These are phyloP conservation scores for Podila epigama DNA, from an alignment of 192 early-diverging fungal genomes.

Conservation along the genomic window DNA sequence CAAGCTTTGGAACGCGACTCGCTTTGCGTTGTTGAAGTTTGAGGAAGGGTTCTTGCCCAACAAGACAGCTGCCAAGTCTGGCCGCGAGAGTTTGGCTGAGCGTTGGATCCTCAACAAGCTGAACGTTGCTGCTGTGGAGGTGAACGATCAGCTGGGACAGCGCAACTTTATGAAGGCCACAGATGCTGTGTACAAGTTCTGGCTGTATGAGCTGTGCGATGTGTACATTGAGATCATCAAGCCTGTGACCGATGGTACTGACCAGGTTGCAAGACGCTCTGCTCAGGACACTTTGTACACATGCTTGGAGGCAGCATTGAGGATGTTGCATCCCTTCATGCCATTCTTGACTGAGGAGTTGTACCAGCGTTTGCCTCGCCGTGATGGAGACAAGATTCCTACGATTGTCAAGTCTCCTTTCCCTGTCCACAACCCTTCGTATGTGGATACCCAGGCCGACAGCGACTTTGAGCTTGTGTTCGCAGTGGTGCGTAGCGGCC, in stretches of 20 bases:
- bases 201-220: slow-evolving; percentile 97
- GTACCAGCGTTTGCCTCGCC: slow-evolving; percentile 92
- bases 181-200: slow-evolving; percentile 88
- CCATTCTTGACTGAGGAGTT: slow-evolving; percentile 99
- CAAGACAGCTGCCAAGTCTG: slow-evolving; percentile 62
- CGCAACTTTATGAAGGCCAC: slow-evolving; percentile 96
- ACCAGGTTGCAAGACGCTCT: slow-evolving; percentile 62
- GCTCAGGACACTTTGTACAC: slow-evolving; percentile 93
- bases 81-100: slow-evolving; percentile 89
- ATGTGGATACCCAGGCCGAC: slow-evolving; percentile 73
- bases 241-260: slow-evolving; percentile 80
- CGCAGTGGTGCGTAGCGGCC: slow-evolving; percentile 75
- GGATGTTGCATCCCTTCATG: slow-evolving; percentile 97
- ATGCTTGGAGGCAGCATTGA: slow-evolving; percentile 90
- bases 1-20: slow-evolving; percentile 99
- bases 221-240: slow-evolving; percentile 91
- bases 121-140: slow-evolving; percentile 79
- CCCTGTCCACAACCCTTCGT: slow-evolving; percentile 51
- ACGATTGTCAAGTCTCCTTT: slow-evolving; percentile 73
- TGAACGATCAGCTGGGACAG: slow-evolving; percentile 76
- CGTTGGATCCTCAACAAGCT: slow-evolving; percentile 93
- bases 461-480: slow-evolving; percentile 81
- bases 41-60: slow-evolving; percentile 85
- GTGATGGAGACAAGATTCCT: slow-evolving; percentile 66
- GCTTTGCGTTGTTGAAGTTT: slow-evolving; percentile 95